Base-by-base conservation (phyloP, 2,329 filamentous ascomycete species). In the Aquanectria penicillioides region DNA sequence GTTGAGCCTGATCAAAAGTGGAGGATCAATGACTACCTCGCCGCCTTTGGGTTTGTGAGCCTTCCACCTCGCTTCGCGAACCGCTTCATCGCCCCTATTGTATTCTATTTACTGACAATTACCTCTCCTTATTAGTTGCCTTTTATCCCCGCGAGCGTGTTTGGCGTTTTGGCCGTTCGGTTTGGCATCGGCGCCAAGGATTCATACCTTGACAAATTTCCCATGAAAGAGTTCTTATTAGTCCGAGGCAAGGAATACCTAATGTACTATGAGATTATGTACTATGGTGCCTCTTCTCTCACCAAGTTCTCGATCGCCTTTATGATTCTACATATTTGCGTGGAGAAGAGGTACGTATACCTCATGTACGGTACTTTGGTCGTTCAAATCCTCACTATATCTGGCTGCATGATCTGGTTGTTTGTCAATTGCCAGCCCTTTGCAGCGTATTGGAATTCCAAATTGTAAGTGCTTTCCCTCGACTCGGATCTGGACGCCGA, bases 261-360 rank as follows among this genome's bases (percentile, higher is more conserved):
- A 0, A 40, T 63, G 0, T 37, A 49, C 4, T 63, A 60, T 41
- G 61, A 63, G 12, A 49, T 63, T 20, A 60, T 52, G 2, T 63
- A 63, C 29, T 63, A 60, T 25, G 37, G 31, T 3, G 34, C 59
- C 1, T 63, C 59, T 0, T 57, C 61, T 0, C 22, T 63, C 3
- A 63, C 61, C 11, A 63, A 63, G 22, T 60, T 62, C 6, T 57
- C 61, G 3, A 63, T 63, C 33, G 59, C 59, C 6, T 49, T 59
- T 3, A 63, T 53, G 29, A 62, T 63, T 4, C 22, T 63, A 12
- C 61, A 63, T 8, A 62, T 63, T 4, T 63, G 59, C 25, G 50
- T 63, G 2, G 36, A 59, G 11, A 59, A 34, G n/a, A 48, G 49
- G 6, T 63, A 63, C 3, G 52, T 63, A 2, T 54, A 51, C 22